A percentile compares a stretch with the other conserved stretches of the same genome.
Evolutionary conservation across 345 rosid species (phyloP).

Genomic region (Microthlaspi erraticum): DNA sequence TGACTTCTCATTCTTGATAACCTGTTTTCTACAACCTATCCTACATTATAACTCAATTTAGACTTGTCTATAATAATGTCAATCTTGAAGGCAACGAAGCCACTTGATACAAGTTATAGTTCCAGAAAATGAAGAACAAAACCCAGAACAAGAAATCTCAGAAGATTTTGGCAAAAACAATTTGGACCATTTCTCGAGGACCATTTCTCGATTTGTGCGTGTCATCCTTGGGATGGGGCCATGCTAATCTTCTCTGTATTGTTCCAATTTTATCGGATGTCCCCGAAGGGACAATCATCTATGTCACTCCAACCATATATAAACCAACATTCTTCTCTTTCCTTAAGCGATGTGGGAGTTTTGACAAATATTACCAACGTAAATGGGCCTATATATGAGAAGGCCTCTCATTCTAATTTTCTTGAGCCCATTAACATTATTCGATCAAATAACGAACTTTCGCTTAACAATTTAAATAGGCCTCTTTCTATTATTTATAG

Average conservation of each 20-base stretch:
- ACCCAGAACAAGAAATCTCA: background rate
- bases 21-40: background rate
- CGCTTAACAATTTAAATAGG: too few relatives aligned
- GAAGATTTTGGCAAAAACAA: background rate
- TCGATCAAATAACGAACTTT: too few relatives aligned
- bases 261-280: constrained; percentile 17
- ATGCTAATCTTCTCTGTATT: background rate
- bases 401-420: background rate
- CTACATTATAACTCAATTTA: background rate
- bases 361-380: background rate
- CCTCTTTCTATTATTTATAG: too few relatives aligned
- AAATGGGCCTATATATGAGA: background rate
- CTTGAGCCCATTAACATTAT: background rate
- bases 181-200: background rate
- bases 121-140: background rate
- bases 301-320: background rate
- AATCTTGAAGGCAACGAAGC: background rate
- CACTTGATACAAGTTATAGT: background rate
- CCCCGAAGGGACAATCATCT: background rate
- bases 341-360: background rate
- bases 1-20: background rate
- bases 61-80: background rate
- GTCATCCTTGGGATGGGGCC: background rate
- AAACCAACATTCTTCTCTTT: background rate
- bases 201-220: background rate